Base-by-base conservation (phyloP, 495 filamentous ascomycete species). In the Penicilliopsis zonata region DNA sequence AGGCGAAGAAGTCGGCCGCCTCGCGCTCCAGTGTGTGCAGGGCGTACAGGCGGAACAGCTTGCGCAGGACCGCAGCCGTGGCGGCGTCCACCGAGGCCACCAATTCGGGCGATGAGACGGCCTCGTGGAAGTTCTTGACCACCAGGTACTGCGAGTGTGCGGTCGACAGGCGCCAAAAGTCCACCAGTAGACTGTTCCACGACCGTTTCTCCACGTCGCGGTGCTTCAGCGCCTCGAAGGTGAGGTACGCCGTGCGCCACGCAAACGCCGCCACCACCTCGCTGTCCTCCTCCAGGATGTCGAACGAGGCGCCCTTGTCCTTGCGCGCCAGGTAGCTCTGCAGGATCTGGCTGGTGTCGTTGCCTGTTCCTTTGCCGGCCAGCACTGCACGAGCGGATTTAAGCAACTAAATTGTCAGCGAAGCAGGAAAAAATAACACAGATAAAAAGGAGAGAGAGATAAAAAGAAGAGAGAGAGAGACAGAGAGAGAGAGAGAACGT, bases 181-280 rank as follows among this genome's bases (percentile, higher is more conserved):
- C 76, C 19, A 82, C 74, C 15, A 82, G 64, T 8, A 82, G 60
- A 39, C 65, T 70, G 52, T 80, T 82, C 78, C 78, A 82, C 10
- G 73, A 66, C 25, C 68, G 65, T 59, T 78, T 76, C 46, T 80
- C 72, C 33, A 69, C 70, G 40, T 81, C 77, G 15, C 77, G 69
- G 53, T 79, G 74, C 55, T 80, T 80, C 18, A 78, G 61, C 0
- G 75, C 72, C 52, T 80, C 76, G 41, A 82, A 82, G 13, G 76
- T 80, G 26, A 80, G 65, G 50, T 72, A 77, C 3, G 77, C 69
- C 3, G 69, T 69, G 13, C 77, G 67, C 77, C 76, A 80, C n/a
- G 75, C 77, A 36, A 80, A 80, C 6, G 77, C 77, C 9, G 55
- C 65, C 5, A 82, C 77, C 17, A 82, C 56, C 40, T 82, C 77